These are phyloP conservation scores for Sungouiella blattae DNA, from an alignment of 805 yeast genomes.

Conservation along the genomic window DNA sequence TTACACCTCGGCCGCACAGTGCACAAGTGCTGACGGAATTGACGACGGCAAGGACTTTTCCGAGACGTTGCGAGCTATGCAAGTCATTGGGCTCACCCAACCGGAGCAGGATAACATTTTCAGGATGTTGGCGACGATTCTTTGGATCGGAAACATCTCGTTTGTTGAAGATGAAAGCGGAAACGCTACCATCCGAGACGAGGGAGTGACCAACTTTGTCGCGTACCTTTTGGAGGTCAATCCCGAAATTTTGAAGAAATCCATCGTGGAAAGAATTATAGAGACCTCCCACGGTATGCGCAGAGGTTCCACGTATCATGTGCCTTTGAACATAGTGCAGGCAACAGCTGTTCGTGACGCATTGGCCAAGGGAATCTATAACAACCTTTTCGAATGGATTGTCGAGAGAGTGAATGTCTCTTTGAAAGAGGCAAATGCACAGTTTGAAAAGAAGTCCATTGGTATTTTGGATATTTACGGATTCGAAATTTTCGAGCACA, in stretches of 20 bases:
- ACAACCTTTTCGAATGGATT: constrained; percentile 93
- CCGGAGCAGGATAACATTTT: constrained; percentile 89
- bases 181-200: constrained; percentile 75
- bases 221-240: constrained; percentile 87
- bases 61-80: constrained; percentile 85
- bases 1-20: constrained; percentile 83
- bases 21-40: constrained; percentile 81
- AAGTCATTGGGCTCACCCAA: constrained; percentile 75
- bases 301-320: constrained; percentile 91
- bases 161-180: constrained; percentile 86
- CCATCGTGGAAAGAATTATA: constrained; percentile 76
- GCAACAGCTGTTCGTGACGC: constrained; percentile 96
- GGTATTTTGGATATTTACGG: constrained; percentile 96
- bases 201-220: constrained; percentile 89
- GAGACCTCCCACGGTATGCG: constrained; percentile 88
- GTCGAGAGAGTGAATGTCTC: constrained; percentile 87
- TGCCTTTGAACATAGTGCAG: constrained; percentile 86
- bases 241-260: constrained; percentile 57
- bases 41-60: constrained; percentile 77
- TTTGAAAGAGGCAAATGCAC: constrained; percentile 44
- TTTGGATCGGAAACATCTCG: constrained; percentile 93
- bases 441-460: constrained; percentile 55
- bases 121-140: constrained; percentile 73
- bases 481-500: constrained; percentile 91
- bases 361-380: constrained; percentile 89